A percentile compares a stretch with the other conserved stretches of the same genome.
phyloP scores from a whole-genome alignment of 371 early-diverging fungal genomes.

The Lichtheimia corymbifera region DNA sequence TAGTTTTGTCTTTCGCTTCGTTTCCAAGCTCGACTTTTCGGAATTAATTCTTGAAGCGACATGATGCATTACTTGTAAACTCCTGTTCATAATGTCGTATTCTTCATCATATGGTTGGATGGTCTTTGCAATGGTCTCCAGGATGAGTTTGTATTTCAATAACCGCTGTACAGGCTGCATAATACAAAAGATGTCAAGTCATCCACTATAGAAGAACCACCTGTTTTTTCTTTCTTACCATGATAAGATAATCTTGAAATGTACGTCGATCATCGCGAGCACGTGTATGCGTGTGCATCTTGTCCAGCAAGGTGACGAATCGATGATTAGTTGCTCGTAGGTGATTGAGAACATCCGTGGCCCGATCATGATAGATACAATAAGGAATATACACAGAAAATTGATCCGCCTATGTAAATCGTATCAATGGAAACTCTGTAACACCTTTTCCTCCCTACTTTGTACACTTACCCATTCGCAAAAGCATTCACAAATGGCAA shows the following conservation, averaged over 20 bases:
- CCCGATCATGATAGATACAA: slow-evolving; percentile 43
- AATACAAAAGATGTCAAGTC: not conserved
- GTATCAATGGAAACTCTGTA: too few relatives aligned
- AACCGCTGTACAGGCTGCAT: slow-evolving; percentile 47
- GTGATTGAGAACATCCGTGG: slow-evolving; percentile 28
- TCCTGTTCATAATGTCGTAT: slow-evolving; percentile 24
- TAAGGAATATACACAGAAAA: slow-evolving; percentile 45
- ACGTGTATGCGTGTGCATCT: slow-evolving; percentile 1
- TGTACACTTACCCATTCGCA: slow-evolving; percentile 32
- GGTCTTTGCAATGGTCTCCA: slow-evolving; percentile 40
- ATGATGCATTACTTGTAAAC: slow-evolving; percentile 31
- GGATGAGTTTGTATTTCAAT: slow-evolving; percentile 37
- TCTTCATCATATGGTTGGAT: slow-evolving; percentile 29
- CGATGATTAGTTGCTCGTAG: slow-evolving; percentile 25
- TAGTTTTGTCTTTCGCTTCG: slow-evolving; percentile 32
- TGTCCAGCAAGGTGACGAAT: slow-evolving; percentile 24
- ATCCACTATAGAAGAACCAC: not conserved
- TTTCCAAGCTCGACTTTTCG: slow-evolving; percentile 34
- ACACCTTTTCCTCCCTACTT: not conserved
- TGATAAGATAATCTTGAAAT: slow-evolving; percentile 48
- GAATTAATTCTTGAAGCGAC: slow-evolving; percentile 33
- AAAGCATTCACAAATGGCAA: slow-evolving; percentile 23
- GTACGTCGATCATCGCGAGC: slow-evolving; percentile 18
- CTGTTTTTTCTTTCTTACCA: slow-evolving; percentile 21
- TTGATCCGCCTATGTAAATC: slow-evolving; percentile 26